Base-by-base conservation (phyloP, 768 basidiomycete species). In the Trametes elegans region DNA sequence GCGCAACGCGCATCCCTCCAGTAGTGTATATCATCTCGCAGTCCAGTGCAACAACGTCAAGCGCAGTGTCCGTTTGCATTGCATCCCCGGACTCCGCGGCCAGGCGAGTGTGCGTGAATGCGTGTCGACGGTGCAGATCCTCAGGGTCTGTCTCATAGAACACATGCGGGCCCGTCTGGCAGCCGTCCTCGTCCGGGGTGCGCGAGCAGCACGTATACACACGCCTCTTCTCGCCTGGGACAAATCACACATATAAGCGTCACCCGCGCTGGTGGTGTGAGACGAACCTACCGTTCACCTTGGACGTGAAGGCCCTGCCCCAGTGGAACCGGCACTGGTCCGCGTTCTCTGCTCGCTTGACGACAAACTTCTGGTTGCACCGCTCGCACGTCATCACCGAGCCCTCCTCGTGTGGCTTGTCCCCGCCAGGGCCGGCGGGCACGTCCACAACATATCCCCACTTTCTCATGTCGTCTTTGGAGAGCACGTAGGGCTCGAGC, bases 21-120 rank as follows among this genome's bases (percentile, higher is more conserved):
- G 95, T 98, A 0, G 93, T 90, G 72, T 95, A 93, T 8, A 98
- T 78, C 90, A 98, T 93, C 71, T 99, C 97, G 66, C 97, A 98
- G 68, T 99, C 97, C 45, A 98, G 75, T 0, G 92, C 92, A 5
- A 86, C 90, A 4, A 98, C 81, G 53, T 94, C 90, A 40, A 92
- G 72, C 1, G 79, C 74, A 2, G 73, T 68, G 47, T 74, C 73
- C 1, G 64, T 40, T 10, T 63, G 5, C 23, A n/a, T 11, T 44
- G n/a, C 38, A 18, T 40, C 44, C 74, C 66, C 48, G 24, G 32
- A 21, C 34, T 48, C 38, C 16, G 52, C 50, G 2, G 61, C 58
- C 3, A 66, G 58, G 7, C 72, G 66, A 19, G 77, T 72, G 64
- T 70, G 40, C 31, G 92, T 82, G 71, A 94, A 97, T 0, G 87